Evolutionary conservation across 2,329 filamentous ascomycete species (phyloP).

Genomic region (Samsoniella hepiali): DNA sequence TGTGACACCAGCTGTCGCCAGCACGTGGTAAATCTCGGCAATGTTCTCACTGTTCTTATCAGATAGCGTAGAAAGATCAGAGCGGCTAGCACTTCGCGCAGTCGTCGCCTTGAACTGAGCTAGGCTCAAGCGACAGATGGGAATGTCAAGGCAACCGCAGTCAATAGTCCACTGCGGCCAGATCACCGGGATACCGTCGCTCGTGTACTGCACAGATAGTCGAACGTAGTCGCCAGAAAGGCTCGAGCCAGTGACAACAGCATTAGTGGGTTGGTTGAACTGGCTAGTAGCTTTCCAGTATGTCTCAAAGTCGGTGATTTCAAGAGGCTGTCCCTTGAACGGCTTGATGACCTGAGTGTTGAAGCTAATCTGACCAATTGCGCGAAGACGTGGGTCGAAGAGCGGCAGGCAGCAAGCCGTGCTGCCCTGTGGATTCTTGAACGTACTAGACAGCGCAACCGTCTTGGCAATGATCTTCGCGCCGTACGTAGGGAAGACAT

Average conservation of each 20-base stretch:
- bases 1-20: constrained; percentile 75
- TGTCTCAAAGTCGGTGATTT: constrained; percentile 97
- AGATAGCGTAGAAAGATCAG: constrained; percentile 42
- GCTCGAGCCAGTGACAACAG: constrained; percentile 91
- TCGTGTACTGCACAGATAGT: constrained; percentile 87
- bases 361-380: constrained; percentile 92
- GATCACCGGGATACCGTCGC: constrained; percentile 80
- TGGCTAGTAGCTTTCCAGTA: constrained; percentile 99
- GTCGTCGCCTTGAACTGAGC: constrained; percentile 64
- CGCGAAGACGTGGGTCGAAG: constrained; percentile 85
- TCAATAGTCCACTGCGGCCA: constrained; percentile 81
- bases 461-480: constrained; percentile 97
- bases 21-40: constrained; percentile 64
- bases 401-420: constrained; percentile 81
- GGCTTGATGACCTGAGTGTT: constrained; percentile 95
- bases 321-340: constrained; percentile 84
- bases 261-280: constrained; percentile 73
- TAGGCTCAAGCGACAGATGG: constrained; percentile 74
- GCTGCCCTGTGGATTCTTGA: constrained; percentile 70
- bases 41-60: constrained; percentile 52
- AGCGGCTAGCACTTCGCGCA: constrained; percentile 39
- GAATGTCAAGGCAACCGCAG: constrained; percentile 74
- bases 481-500: constrained; percentile 95
- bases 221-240: constrained; percentile 93
- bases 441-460: constrained; percentile 83